phyloP scores from a whole-genome alignment of 768 basidiomycete genomes.

The Termitomyces sp. region DNA sequence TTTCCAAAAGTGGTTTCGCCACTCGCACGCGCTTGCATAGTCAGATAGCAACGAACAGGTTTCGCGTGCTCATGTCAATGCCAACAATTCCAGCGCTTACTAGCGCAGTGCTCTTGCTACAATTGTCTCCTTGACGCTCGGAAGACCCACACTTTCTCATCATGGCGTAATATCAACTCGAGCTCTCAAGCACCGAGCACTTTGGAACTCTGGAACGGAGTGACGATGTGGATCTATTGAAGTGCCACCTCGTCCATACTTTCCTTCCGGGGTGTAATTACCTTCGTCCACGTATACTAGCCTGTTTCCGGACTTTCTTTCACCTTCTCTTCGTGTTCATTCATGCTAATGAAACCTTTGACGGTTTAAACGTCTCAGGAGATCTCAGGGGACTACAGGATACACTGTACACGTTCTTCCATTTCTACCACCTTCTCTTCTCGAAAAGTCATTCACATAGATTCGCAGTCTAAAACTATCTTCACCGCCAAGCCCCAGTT shows the following conservation, averaged over 20 bases:
- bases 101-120: too few relatives aligned
- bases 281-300: not conserved
- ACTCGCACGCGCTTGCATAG: constrained; percentile 4
- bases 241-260: not conserved
- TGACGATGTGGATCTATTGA: not conserved
- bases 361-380: not conserved
- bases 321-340: not conserved
- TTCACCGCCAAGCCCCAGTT: not conserved
- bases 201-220: not conserved
- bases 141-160: too few relatives aligned
- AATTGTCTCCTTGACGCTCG: not conserved
- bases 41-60: not conserved
- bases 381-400: not conserved
- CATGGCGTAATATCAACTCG: not conserved
- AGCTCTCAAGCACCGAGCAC: too few relatives aligned
- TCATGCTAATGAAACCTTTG: not conserved
- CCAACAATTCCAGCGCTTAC: too few relatives aligned
- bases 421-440: not conserved
- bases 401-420: not conserved
- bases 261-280: not conserved
- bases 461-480: not conserved
- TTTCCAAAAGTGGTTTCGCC: constrained; percentile 3
- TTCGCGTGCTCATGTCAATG: not conserved
- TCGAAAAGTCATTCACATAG: not conserved
- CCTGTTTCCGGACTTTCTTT: not conserved